phyloP scores from a whole-genome alignment of 1,284 basidiomycete species.

The Mrakiaceae sp. region DNA sequence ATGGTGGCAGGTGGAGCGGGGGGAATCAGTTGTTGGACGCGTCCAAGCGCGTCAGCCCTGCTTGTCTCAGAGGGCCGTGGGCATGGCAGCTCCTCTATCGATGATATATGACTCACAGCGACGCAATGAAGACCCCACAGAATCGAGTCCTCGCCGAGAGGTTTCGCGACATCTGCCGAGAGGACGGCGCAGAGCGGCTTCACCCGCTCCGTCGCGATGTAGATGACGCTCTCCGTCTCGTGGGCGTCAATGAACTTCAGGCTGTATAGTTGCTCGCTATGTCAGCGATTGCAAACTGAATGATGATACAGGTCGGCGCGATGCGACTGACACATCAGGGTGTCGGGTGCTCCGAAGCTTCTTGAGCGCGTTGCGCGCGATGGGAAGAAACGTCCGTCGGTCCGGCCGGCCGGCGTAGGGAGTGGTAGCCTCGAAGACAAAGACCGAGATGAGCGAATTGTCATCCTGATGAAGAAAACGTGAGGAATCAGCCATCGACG shows the following conservation, averaged over 20 bases:
- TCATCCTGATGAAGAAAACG: slow-evolving; percentile 57
- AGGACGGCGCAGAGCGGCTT: slow-evolving; percentile 60
- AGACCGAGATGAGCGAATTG: slow-evolving; percentile 66
- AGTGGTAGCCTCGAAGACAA: slow-evolving; percentile 63
- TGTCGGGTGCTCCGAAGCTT: slow-evolving; percentile 87
- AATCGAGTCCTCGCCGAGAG: slow-evolving; percentile 55
- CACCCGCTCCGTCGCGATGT: slow-evolving; percentile 91
- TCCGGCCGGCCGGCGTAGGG: slow-evolving; percentile 36
- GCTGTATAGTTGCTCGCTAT: slow-evolving; percentile 19
- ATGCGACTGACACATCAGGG: slow-evolving; percentile 57
- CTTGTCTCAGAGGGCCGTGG: neutral
- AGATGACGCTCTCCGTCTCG: slow-evolving; percentile 74
- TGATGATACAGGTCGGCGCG: neutral
- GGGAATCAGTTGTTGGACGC: neutral
- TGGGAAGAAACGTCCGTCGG: slow-evolving; percentile 51
- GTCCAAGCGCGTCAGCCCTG: neutral
- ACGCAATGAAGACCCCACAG: slow-evolving; percentile 91
- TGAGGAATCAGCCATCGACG: neutral
- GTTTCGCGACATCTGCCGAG: slow-evolving; percentile 25
- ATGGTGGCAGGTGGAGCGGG: neutral
- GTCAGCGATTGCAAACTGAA: neutral
- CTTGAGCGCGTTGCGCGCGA: slow-evolving; percentile 82
- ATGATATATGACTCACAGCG: slow-evolving; percentile 47
- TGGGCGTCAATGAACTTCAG: slow-evolving; percentile 89
- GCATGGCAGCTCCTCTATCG: neutral